These are phyloP conservation scores for Echeveria elegans DNA, from an alignment of 164 flowering plant species.

Conservation along the genomic window DNA sequence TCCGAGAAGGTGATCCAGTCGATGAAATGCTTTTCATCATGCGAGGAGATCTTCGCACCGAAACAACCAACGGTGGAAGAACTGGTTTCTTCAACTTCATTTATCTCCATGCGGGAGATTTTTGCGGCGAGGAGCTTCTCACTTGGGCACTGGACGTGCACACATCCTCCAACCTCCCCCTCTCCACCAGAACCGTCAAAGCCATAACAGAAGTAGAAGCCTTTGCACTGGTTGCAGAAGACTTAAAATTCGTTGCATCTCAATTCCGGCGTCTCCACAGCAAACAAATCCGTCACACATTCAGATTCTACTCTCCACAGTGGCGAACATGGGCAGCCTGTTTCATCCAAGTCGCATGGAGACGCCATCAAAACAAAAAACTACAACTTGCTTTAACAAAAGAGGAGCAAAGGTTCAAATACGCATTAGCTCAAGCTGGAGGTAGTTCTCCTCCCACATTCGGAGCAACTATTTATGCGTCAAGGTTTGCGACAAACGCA, in stretches of 20 bases:
- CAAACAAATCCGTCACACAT: slow-evolving; percentile 84
- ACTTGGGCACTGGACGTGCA: slow-evolving; percentile 95
- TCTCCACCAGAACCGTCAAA: slow-evolving; percentile 78
- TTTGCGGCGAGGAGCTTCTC: slow-evolving; percentile 94
- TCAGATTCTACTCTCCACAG: slow-evolving; percentile 84
- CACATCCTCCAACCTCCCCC: slow-evolving; percentile 71
- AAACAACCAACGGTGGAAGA: slow-evolving; percentile 89
- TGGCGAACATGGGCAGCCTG: slow-evolving; percentile 46
- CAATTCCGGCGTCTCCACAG: slow-evolving; percentile 89
- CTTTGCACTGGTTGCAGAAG: slow-evolving; percentile 75
- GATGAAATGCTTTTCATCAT: slow-evolving; percentile 89
- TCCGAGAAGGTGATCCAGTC: slow-evolving; percentile 93
- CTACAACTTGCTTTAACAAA: neutral
- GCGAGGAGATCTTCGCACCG: slow-evolving; percentile 69
- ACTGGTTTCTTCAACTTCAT: slow-evolving; percentile 88
- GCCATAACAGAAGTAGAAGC: slow-evolving; percentile 82
- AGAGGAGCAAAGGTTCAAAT: slow-evolving; percentile 2
- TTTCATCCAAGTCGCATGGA: slow-evolving; percentile 7
- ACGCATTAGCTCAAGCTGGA: slow-evolving; percentile 1
- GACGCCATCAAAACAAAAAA: neutral
- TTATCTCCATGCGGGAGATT: slow-evolving; percentile 74
- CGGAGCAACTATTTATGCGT: slow-evolving; percentile 10
- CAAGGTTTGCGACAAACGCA: slow-evolving; percentile 11
- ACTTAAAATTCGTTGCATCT: slow-evolving; percentile 75
- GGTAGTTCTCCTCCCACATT: slow-evolving; percentile 6